Evolutionary conservation across 2,329 filamentous ascomycete genomes (phyloP).

Genomic region (Exophiala calicioides): DNA sequence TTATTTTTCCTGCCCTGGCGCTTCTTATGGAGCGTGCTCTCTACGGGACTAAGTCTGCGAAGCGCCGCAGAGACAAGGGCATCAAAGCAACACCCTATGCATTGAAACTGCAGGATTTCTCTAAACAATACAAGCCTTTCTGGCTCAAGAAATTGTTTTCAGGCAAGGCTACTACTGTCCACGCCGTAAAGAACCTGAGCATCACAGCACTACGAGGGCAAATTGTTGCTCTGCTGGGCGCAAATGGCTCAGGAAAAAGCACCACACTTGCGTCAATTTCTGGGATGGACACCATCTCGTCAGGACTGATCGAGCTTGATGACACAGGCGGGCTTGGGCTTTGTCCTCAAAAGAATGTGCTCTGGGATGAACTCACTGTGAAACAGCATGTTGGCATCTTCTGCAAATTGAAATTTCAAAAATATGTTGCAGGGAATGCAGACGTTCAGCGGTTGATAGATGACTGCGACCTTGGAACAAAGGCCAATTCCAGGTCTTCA

Average conservation of each 20-base stretch:
- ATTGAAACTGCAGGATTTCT: constrained; percentile 70
- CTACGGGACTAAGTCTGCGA: constrained; percentile 70
- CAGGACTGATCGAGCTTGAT: constrained; percentile 74
- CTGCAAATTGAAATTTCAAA: constrained; percentile 72
- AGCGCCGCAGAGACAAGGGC: constrained; percentile 43
- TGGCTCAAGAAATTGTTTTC: constrained; percentile 56
- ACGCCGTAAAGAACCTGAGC: constrained; percentile 72
- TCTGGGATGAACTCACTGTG: constrained; percentile 87
- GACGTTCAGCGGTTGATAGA: constrained; percentile 62
- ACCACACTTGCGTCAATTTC: constrained; percentile 86
- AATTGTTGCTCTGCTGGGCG: constrained; percentile 80
- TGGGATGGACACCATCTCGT: constrained; percentile 73
- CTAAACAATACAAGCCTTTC: constrained; percentile 72
- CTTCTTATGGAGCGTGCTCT: constrained; percentile 70
- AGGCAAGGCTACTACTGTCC: constrained; percentile 62
- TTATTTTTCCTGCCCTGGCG: constrained; percentile 74
- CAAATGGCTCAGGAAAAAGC: constrained; percentile 86
- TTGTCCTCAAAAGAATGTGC: constrained; percentile 87
- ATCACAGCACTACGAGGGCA: constrained; percentile 73
- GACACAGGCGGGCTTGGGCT: constrained; percentile 79
- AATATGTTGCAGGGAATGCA: constrained; percentile 58
- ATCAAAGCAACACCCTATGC: constrained; percentile 48
- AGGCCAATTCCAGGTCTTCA: constrained; percentile 68
- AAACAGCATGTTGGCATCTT: constrained; percentile 81
- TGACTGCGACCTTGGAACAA: constrained; percentile 72